Percentiles rank a stretch among this genome's conserved stretches.
phyloP scores from a whole-genome alignment of 1,139 yeast genomes.

The Tardiomyces blankii region DNA sequence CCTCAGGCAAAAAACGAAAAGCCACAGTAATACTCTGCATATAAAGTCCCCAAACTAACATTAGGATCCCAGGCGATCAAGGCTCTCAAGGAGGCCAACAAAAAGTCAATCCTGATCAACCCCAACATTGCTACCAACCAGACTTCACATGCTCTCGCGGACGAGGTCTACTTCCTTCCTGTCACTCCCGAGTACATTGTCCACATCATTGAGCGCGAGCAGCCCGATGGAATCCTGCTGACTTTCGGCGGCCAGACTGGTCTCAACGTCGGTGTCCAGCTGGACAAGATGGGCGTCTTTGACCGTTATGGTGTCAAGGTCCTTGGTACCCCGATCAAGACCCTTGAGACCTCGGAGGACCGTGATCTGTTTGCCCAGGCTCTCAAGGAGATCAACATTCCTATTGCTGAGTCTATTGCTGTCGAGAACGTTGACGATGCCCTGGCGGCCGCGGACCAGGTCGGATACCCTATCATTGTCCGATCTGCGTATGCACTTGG shows the following conservation, averaged over 20 bases:
- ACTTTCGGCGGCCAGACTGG: constrained; percentile 99
- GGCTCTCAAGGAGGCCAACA: constrained; percentile 86
- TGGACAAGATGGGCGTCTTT: constrained; percentile 88
- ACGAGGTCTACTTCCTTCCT: constrained; percentile 92
- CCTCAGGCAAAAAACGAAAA: no score
- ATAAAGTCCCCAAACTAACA: not conserved
- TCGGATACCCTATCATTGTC: constrained; percentile 94
- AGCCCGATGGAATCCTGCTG: constrained; percentile 88
- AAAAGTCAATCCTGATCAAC: constrained; percentile 75
- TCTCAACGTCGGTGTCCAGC: constrained; percentile 87
- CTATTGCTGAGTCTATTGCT: constrained; percentile 93
- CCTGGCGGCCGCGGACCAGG: constrained; percentile 67
- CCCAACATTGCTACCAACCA: constrained; percentile 98
- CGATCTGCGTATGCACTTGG: constrained; percentile 97
- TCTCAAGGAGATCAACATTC: constrained; percentile 82
- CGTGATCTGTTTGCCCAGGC: constrained; percentile 95
- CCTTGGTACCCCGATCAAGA: constrained; percentile 91
- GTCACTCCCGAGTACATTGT: constrained; percentile 95
- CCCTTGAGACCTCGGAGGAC: constrained; percentile 93
- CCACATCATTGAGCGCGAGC: constrained; percentile 87
- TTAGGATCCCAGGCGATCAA: constrained; percentile 77
- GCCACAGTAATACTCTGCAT: no score
- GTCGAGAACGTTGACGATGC: constrained; percentile 93
- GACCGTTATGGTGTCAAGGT: constrained; percentile 88
- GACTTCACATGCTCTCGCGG: constrained; percentile 96